Base-by-base conservation (phyloP, 371 early-diverging fungal genomes). In the Mortierella sp. region DNA sequence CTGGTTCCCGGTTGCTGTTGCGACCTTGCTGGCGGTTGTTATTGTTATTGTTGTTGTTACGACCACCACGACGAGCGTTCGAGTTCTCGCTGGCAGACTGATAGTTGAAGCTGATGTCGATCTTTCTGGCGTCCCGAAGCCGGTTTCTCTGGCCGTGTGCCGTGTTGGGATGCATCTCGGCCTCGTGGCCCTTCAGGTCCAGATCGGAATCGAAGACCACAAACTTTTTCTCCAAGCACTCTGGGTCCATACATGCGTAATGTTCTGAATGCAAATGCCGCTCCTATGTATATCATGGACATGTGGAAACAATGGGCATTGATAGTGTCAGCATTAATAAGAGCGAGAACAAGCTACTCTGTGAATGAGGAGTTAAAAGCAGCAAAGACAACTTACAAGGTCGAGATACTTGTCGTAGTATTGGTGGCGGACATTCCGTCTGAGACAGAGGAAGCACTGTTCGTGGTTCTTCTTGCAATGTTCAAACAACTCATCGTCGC, bases 381-480 rank as follows among this genome's bases (percentile, higher is more conserved):
- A 70, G 38, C 44, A 7, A 70, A 7, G 18, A 56, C 46, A 12
- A 83, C 91, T 82, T 92, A 95, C 97, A 82, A 99, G 84, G 18
- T 89, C 88, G n/a, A 89, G 74, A 79, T 98, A 98, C 87, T 98
- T 94, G 70, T 87, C 84, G 84, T 94, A 98, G 87, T 98, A 98
- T 71, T 94, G 94, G 83, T 98, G 94, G n/a, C 94, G 91, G 29
- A 94, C 90, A 7, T 79, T 74, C 5, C 96, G 82, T 72, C 95
- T 88, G 14, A 93, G 91, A 81, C 99, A 99, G 35, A 98, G 86
- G 81, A 96, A 95, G 78, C 99, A 99, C 85, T 97, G 95, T 85
- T 99, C 99, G 88, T 99, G 99, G 74, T 93, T 93, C 74, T 97
- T 93, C n/a, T 96, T 92, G 83, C 99, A 98, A 88, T 99, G 99